Base-by-base conservation (phyloP, 2,329 filamentous ascomycete genomes). In the Fusarium robinianum region DNA sequence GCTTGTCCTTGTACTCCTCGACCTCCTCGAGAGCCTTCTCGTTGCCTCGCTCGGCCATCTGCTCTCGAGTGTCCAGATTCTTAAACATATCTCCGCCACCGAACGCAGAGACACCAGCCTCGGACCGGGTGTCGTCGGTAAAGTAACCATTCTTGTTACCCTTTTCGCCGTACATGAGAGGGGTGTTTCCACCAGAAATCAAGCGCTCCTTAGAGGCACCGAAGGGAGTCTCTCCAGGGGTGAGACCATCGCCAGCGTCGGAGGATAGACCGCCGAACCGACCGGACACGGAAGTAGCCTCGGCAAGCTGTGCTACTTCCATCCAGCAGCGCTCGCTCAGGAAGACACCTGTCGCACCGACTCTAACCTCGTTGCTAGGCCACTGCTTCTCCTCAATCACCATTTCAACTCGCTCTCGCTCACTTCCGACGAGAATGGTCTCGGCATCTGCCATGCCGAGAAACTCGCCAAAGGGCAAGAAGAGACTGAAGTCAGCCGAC, bases 1-100 rank as follows among this genome's bases (percentile, higher is more conserved):
- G 74, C 35, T 88, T 92, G 48, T 88, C 82, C 31, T 81, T 81
- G 52, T 85, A 81, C 61, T 91, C 88, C 53, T 99, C 94, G 3
- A 99, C 88, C 68, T 96, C 92, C 47, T 88, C 83, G 71, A 96
- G 81, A 11, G 88, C 84, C 69, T 92, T 90, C 57, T 95, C 89
- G 55, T 96, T 95, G 49, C 89, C 89, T 57, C 95, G 92, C 70
- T 97, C 92, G 1, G 92, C 89, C 81, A 99, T 90, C 65, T 96
- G 88, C 65, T 95, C 88, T 52, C 90, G 83, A 6, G 92, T 96
- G 58, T 97, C 92, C 6, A 97, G 77, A 61, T 96, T 96, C 63
- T 90, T 89, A 77, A 99, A 99, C 92, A 99, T 96, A 66, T 99
- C 94, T 6, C 94, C 91, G 39, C 81, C 88, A 33, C 91, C 88